Conservation (phyloP, 148 eudicot genomes). For the Tetragonia tetragonoides region DNA sequence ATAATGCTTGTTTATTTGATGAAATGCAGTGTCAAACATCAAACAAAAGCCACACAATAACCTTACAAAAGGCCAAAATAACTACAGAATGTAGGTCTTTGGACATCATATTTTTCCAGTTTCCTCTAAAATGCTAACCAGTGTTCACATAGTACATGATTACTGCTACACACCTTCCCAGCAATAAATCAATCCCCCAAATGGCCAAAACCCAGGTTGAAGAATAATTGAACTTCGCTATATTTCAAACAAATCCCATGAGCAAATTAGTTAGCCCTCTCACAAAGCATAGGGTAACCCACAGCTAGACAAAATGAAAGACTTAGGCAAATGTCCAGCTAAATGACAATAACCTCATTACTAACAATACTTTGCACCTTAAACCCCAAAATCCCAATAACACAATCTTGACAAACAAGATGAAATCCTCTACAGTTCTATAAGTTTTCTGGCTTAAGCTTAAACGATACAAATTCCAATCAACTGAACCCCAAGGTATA, state of each 20-base stretch:
- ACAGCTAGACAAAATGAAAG: neutral
- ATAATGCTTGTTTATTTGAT: too few relatives aligned
- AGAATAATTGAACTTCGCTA: neutral
- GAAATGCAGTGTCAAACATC: neutral
- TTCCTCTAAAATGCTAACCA: neutral
- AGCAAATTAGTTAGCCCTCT: neutral
- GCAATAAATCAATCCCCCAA: too few relatives aligned
- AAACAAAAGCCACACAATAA: neutral
- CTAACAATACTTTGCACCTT: neutral
- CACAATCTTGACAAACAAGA: neutral
- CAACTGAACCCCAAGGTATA: too few relatives aligned
- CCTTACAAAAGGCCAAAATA: neutral
- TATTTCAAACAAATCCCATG: neutral
- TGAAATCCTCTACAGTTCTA: neutral
- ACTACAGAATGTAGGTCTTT: neutral
- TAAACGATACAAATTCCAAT: neutral
- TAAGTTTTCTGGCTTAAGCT: neutral
- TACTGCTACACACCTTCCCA: neutral
- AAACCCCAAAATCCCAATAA: neutral
- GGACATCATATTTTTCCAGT: neutral
- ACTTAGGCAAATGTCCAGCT: neutral
- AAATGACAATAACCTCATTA: neutral
- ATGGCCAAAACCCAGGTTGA: neutral
- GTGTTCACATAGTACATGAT: neutral
- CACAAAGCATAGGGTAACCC: neutral